These are phyloP conservation scores for Linnemannia exigua DNA, from an alignment of 192 early-diverging fungal genomes.

Conservation along the genomic window DNA sequence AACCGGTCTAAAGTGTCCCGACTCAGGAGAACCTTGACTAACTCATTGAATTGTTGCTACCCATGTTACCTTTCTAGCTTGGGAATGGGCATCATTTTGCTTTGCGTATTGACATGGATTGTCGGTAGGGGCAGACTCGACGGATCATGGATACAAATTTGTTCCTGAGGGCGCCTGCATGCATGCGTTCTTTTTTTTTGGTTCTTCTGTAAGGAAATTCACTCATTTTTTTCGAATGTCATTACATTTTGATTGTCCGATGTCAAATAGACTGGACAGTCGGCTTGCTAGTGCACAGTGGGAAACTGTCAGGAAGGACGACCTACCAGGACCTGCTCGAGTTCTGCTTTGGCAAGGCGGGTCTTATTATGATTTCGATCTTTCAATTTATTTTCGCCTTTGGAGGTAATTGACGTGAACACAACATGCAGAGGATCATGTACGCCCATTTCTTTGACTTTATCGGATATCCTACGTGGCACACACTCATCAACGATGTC, in stretches of 20 bases:
- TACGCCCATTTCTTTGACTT: slow-evolving; percentile 44
- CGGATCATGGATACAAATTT: not conserved
- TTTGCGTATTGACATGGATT: slow-evolving; percentile 70
- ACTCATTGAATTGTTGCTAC: slow-evolving; percentile 47
- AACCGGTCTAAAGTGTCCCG: not conserved
- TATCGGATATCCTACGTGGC: not conserved
- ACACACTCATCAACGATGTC: not conserved
- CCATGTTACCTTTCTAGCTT: slow-evolving; percentile 63
- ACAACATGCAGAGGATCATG: not conserved
- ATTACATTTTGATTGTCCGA: not conserved
- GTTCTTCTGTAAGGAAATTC: not conserved
- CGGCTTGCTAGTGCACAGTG: slow-evolving; percentile 77
- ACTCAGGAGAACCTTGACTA: not conserved
- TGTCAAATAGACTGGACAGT: slow-evolving; percentile 79
- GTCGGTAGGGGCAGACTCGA: slow-evolving; percentile 64
- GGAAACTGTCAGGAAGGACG: slow-evolving; percentile 81
- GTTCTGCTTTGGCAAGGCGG: slow-evolving; percentile 85
- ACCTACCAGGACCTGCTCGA: slow-evolving; percentile 90
- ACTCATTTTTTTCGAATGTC: not conserved
- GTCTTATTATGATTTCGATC: slow-evolving; percentile 82
- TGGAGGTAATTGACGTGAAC: slow-evolving; percentile 75
- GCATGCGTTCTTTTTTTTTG: not conserved
- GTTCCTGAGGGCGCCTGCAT: slow-evolving; percentile 3
- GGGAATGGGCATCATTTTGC: slow-evolving; percentile 64
- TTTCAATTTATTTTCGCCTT: slow-evolving; percentile 96